Percentiles rank a stretch among this genome's conserved stretches.
Conservation (phyloP, 2,329 filamentous ascomycete genomes). For the Aspergillus puulaauensis region DNA sequence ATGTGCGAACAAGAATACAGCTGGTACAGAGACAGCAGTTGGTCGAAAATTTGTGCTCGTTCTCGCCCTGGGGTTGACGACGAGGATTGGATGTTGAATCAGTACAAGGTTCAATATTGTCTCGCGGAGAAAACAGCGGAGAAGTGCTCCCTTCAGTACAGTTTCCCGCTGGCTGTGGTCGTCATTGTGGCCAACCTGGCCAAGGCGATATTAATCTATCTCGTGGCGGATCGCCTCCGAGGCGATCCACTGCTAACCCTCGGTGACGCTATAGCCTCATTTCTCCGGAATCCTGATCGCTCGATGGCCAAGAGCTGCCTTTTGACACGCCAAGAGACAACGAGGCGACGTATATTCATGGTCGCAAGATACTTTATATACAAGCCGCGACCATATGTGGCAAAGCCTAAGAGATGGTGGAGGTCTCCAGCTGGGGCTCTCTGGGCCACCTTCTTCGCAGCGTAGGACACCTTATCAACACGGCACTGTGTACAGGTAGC, state of each 20-base stretch:
- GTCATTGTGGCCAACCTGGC: slow-evolving; percentile 21
- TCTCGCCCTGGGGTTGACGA: too few species aligned
- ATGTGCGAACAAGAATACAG: neutral
- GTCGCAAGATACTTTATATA: neutral
- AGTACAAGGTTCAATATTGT: slow-evolving; percentile 7
- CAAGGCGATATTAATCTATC: neutral
- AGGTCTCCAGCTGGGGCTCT: neutral
- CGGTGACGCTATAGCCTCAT: too few species aligned
- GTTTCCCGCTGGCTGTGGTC: slow-evolving; percentile 14
- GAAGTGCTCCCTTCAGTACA: slow-evolving; percentile 20
- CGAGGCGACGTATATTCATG: too few species aligned
- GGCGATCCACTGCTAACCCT: too few species aligned
- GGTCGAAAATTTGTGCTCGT: neutral
- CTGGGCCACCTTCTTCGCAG: neutral
- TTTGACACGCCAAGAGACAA: too few species aligned
- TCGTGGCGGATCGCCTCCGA: neutral
- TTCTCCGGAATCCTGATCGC: too few species aligned
- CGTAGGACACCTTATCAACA: neutral
- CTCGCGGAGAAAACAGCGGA: slow-evolving; percentile 18
- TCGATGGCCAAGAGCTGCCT: too few species aligned
- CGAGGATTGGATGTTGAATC: neutral
- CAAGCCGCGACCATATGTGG: neutral
- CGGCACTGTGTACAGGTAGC: neutral
- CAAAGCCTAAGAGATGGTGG: neutral
- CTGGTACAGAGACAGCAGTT: too few species aligned